Evolutionary conservation across 345 rosid species (phyloP), one percentile per base, ranked within the genome.

Genomic region (Lumnitzera littorea): DNA sequence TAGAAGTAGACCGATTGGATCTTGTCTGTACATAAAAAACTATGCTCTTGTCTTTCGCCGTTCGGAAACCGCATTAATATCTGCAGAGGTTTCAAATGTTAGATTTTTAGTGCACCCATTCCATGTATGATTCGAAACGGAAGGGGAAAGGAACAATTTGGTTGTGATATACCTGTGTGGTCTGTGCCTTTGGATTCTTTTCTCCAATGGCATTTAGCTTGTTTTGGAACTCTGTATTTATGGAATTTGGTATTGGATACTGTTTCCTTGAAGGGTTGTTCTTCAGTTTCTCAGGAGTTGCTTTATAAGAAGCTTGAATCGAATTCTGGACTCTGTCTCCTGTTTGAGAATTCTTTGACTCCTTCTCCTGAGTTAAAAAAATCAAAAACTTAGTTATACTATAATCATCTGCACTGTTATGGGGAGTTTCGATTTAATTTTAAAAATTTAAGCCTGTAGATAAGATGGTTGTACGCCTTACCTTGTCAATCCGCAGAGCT

Each of bases 21-120:
- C 70, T 76, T 77, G 13, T 80, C 85, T 29, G 79, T 48, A 61
- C 70, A 52, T 27, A 51, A 69, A 55, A 82, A 80, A 52, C 80
- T 85, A 46, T 76, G 79, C 58, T 82, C 87, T 61, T 80, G 78
- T 72, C 77, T 82, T 65, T 78, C 84, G 2, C 87, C 91, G 36
- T 61, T 74, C 5, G 85, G 91, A 67, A 85, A 85, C 62, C 85
- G 70, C 24, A 85, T 70, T 72, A 80, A 12, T 66, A 85, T 72
- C 91, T 85, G 83, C 31, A 67, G 36, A n/a, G 17, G 14, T 3
- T 7, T 13, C 20, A 25, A 43, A 14, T 1, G 20, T 15, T 14
- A 15, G 46, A 46, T 12, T 8, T 4, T 8, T 4, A 20, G 46
- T 3, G 27, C 57, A 55, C 11, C 43, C 14, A 53, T 53, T 23